phyloP scores from a whole-genome alignment of 371 early-diverging fungal genomes.

The Choanephora cucurbitarum region DNA sequence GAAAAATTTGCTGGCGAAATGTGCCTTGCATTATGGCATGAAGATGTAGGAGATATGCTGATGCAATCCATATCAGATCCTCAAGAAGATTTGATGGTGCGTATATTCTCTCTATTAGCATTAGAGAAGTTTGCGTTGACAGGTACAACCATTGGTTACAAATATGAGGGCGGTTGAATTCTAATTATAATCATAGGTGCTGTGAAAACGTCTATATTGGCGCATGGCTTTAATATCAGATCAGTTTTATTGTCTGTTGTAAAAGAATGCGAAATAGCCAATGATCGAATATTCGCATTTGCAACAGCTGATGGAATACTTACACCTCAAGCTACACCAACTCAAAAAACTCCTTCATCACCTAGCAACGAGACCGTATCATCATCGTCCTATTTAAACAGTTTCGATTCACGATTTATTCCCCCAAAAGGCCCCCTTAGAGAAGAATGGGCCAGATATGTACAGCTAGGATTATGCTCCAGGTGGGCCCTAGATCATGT shows the following conservation, averaged over 20 bases:
- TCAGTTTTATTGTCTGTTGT: constrained; percentile 23
- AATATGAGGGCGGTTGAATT: background rate
- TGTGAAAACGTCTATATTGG: constrained; percentile 31
- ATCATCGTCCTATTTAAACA: constrained; percentile 10
- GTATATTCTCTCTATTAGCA: constrained; percentile 43
- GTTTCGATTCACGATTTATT: constrained; percentile 26
- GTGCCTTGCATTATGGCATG: constrained; percentile 33
- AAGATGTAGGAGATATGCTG: constrained; percentile 39
- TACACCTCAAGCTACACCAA: constrained; percentile 2
- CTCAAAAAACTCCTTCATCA: background rate
- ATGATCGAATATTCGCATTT: constrained; percentile 24
- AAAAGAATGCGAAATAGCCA: constrained; percentile 39
- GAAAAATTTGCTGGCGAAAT: constrained; percentile 53
- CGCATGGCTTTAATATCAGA: constrained; percentile 33
- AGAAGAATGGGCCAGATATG: constrained; percentile 42
- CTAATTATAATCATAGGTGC: constrained; percentile 20
- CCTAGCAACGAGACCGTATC: constrained; percentile 3
- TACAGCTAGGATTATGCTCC: constrained; percentile 42
- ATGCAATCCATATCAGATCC: constrained; percentile 30
- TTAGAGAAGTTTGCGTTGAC: constrained; percentile 53
- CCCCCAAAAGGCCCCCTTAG: constrained; percentile 42
- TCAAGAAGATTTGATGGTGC: constrained; percentile 35
- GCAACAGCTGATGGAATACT: constrained; percentile 10
- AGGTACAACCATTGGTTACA: constrained; percentile 22
- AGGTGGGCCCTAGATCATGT: constrained; percentile 47